phyloP scores from a whole-genome alignment of 169 alveolate species.

The Pseudocohnilembus persalinus region DNA sequence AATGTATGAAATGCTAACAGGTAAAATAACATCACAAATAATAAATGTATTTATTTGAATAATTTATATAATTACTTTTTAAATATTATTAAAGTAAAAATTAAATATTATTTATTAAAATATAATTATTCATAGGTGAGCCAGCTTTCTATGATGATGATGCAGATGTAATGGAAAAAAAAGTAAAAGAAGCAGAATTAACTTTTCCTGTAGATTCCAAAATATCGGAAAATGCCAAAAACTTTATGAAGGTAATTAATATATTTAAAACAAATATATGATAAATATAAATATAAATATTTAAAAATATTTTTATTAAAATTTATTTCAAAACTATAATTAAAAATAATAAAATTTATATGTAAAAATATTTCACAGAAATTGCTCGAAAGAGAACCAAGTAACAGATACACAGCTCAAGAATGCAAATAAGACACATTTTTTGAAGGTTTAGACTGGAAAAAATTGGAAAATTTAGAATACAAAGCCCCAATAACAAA shows the following conservation, averaged over 20 bases:
- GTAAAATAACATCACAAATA: too few relatives aligned
- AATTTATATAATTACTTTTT: too few relatives aligned
- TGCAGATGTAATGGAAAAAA: not conserved
- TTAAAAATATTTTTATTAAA: too few relatives aligned
- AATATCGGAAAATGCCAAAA: not conserved
- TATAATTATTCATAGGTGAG: not conserved
- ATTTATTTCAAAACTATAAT: too few relatives aligned
- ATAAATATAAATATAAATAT: too few relatives aligned
- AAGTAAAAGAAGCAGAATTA: not conserved
- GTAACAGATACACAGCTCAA: not conserved
- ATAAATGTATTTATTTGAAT: too few relatives aligned
- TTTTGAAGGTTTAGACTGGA: not conserved
- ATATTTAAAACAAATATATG: not conserved
- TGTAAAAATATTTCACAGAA: too few relatives aligned
- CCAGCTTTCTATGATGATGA: not conserved
- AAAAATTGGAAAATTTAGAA: too few relatives aligned
- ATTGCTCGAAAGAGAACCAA: not conserved
- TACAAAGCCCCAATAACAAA: not conserved
- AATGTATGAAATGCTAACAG: conserved; percentile 78
- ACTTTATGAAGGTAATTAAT: not conserved
- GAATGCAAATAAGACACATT: not conserved
- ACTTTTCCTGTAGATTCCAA: not conserved
- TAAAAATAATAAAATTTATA: too few relatives aligned
- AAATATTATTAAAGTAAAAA: not conserved
- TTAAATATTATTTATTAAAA: too few relatives aligned